These are phyloP conservation scores for Paralagenidium karlingii DNA, from an alignment of 352 stramenopile genomes.

Conservation along the genomic window DNA sequence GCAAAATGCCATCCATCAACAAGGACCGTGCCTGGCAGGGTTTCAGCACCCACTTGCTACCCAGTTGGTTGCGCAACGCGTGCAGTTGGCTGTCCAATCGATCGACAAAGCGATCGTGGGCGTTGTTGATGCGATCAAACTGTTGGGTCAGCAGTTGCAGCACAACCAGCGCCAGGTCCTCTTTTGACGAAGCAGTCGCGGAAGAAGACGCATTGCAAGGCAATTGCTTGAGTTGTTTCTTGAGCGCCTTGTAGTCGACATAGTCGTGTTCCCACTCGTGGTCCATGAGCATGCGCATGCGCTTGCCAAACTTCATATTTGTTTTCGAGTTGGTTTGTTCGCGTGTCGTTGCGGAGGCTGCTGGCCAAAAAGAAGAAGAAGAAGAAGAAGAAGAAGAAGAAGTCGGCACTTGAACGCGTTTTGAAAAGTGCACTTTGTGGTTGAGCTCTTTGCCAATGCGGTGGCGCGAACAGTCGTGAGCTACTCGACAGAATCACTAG, in stretches of 20 bases:
- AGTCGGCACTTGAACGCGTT: too few relatives aligned
- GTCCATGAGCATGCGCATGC: conserved; percentile 48
- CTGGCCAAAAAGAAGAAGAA: too few relatives aligned
- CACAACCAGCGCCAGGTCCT: conserved; percentile 2
- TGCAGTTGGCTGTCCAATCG: conserved; percentile 28
- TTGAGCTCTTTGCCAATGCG: too few relatives aligned
- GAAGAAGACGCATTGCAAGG: neutral
- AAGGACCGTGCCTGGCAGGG: conserved; percentile 31
- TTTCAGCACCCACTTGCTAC: conserved; percentile 44
- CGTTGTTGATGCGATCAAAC: conserved; percentile 46
- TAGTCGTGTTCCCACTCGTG: conserved; percentile 49
- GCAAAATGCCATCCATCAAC: conserved; percentile 38
- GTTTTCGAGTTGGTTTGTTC: neutral
- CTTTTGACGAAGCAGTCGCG: neutral
- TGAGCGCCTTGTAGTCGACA: conserved; percentile 76
- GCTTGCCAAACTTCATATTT: conserved; percentile 77
- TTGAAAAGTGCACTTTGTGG: too few relatives aligned
- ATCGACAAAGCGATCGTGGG: conserved; percentile 35
- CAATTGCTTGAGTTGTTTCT: conserved; percentile 40
- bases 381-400: too few relatives aligned
- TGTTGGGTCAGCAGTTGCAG: conserved; percentile 19
- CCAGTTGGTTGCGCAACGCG: conserved; percentile 20
- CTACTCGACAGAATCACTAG: too few relatives aligned
- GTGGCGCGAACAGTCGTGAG: too few relatives aligned
- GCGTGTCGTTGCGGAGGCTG: too few relatives aligned